Conservation (phyloP, 2,329 filamentous ascomycete genomes). For the Exophiala phaeomuriformis region DNA sequence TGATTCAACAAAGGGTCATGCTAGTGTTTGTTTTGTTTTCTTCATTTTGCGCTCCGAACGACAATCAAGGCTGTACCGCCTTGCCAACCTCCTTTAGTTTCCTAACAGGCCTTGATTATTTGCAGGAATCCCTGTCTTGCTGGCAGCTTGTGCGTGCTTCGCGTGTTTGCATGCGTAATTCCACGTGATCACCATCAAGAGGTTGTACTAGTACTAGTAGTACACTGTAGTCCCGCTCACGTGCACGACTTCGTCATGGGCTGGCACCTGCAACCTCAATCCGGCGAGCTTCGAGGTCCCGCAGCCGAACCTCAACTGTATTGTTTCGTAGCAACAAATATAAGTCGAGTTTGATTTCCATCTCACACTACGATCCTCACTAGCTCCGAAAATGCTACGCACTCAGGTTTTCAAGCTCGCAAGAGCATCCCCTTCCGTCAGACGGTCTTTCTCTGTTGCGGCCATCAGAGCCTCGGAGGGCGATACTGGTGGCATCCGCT, state of each 20-base stretch:
- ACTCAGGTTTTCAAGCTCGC: constrained; percentile 53
- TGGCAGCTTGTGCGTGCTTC: background rate
- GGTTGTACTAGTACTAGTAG: no score
- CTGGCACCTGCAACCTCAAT: background rate
- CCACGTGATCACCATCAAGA: background rate
- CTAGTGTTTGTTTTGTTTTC: no score
- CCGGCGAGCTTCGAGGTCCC: constrained; percentile 11
- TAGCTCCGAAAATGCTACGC: constrained; percentile 55
- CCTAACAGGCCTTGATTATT: no score
- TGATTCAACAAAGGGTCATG: no score
- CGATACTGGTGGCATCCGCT: constrained; percentile 53
- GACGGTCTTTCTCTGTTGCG: constrained; percentile 56
- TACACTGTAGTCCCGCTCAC: background rate
- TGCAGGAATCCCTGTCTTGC: background rate
- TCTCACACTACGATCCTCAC: background rate
- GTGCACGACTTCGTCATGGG: background rate
- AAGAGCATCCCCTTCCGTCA: constrained; percentile 46
- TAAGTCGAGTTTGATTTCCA: background rate
- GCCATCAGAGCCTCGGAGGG: constrained; percentile 59
- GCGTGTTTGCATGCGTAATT: background rate
- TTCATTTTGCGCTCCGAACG: no score
- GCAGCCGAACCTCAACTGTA: constrained; percentile 10
- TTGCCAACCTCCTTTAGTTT: no score
- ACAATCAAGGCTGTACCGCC: no score
- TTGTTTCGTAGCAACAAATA: no score